These are phyloP conservation scores for Pestalotiopsis sp. DNA, from an alignment of 2,329 filamentous ascomycete species.

Conservation along the genomic window DNA sequence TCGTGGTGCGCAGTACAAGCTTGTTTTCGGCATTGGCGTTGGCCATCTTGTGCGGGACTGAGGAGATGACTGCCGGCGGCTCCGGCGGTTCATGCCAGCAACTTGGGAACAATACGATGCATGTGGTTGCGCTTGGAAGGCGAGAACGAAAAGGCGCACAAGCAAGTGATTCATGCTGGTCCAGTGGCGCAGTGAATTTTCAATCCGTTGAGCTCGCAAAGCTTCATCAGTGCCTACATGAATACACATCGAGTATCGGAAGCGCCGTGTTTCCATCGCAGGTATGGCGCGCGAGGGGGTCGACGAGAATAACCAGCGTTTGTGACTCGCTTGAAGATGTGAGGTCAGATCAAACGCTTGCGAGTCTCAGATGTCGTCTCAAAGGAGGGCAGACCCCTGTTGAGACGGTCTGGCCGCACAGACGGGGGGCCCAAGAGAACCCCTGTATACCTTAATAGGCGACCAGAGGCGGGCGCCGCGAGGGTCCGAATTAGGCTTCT, in stretches of 20 bases:
- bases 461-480: neutral
- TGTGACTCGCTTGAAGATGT: constrained; percentile 11
- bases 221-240: neutral
- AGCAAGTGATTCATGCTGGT: neutral
- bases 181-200: neutral
- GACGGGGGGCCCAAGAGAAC: neutral
- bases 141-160: neutral
- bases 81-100: too few relatives aligned
- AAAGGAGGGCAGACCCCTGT: constrained; percentile 8
- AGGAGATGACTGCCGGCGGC: too few relatives aligned
- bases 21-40: too few relatives aligned
- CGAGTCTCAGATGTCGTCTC: constrained; percentile 12
- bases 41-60: too few relatives aligned
- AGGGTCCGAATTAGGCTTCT: constrained; percentile 11
- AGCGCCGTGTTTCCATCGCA: neutral
- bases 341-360: constrained; percentile 15
- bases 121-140: neutral
- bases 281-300: neutral
- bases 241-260: neutral
- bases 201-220: neutral
- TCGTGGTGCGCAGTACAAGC: too few relatives aligned
- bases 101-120: neutral
- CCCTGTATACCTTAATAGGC: constrained; percentile 2
- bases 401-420: constrained; percentile 10
- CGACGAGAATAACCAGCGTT: neutral